A percentile compares a stretch with the other conserved stretches of the same genome.
Conservation (phyloP, 2,329 filamentous ascomycete genomes). For the Cryphonectria japonica region DNA sequence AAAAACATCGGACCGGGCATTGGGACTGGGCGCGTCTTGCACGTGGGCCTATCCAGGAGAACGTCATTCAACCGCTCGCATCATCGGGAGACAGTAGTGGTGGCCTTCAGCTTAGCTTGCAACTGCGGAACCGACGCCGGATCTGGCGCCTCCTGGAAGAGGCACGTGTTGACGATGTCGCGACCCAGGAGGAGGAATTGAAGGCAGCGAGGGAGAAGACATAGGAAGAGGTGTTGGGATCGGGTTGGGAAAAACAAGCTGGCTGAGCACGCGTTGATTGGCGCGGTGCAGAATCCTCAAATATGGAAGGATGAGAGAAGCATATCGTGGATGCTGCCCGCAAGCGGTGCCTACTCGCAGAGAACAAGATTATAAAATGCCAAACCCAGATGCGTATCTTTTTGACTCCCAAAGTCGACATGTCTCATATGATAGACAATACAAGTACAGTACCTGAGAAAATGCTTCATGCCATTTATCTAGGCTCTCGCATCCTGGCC, state of each 20-base stretch:
- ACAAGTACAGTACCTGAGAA: background rate
- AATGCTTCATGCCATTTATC: background rate
- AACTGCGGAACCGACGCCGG: background rate
- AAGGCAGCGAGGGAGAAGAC: background rate
- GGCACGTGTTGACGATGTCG: background rate
- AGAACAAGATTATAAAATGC: background rate
- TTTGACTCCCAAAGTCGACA: background rate
- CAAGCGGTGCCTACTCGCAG: background rate
- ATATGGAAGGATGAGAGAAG: background rate
- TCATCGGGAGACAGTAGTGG: background rate
- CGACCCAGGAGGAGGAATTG: background rate
- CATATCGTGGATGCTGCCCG: background rate
- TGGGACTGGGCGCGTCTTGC: background rate
- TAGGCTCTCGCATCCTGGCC: constrained; percentile 24
- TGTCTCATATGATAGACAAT: background rate
- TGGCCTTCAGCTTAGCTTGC: background rate
- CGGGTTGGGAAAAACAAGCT: background rate
- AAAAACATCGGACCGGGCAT: background rate
- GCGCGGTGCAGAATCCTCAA: background rate
- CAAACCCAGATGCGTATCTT: background rate
- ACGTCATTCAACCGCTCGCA: background rate
- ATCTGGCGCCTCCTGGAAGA: background rate
- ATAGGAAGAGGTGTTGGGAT: background rate
- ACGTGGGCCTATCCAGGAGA: background rate
- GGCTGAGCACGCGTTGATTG: background rate